Conservation (phyloP, 164 flowering plant genomes). For the Chimonanthus salicifolius region DNA sequence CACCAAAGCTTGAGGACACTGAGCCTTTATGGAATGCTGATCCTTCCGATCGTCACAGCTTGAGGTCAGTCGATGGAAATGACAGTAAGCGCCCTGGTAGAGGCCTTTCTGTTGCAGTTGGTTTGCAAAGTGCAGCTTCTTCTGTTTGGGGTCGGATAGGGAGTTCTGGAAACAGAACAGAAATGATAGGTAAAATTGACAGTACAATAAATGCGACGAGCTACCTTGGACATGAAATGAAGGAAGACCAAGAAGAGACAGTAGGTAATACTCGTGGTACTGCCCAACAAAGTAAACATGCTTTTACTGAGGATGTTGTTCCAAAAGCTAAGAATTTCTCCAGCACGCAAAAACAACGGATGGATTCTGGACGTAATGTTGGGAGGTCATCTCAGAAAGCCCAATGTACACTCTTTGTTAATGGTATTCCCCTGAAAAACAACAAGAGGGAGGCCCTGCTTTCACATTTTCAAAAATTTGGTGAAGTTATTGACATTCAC, state of each 20-base stretch:
- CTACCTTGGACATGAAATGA: constrained; percentile 28
- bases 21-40: constrained; percentile 41
- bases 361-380: constrained; percentile 27
- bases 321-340: constrained; percentile 30
- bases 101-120: constrained; percentile 25
- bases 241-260: constrained; percentile 30
- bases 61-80: constrained; percentile 21
- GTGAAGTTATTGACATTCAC: constrained; percentile 74
- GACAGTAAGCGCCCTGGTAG: constrained; percentile 32
- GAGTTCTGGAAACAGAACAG: constrained; percentile 36
- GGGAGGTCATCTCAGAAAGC: constrained; percentile 65
- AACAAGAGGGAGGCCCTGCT: constrained; percentile 72
- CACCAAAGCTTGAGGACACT: constrained; percentile 41
- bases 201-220: constrained; percentile 24
- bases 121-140: constrained; percentile 32
- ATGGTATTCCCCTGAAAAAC: constrained; percentile 62
- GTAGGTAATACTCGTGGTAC: constrained; percentile 17
- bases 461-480: constrained; percentile 88
- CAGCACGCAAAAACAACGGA: constrained; percentile 18
- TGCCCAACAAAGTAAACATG: constrained; percentile 36
- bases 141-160: constrained; percentile 71
- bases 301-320: constrained; percentile 24
- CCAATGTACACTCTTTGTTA: constrained; percentile 74
- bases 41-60: constrained; percentile 29
- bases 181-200: constrained; percentile 33